A percentile compares a stretch with the other conserved stretches of the same genome.
phyloP scores from a whole-genome alignment of 208 protist genomes.

The Acanthamoeba polyphaga region DNA sequence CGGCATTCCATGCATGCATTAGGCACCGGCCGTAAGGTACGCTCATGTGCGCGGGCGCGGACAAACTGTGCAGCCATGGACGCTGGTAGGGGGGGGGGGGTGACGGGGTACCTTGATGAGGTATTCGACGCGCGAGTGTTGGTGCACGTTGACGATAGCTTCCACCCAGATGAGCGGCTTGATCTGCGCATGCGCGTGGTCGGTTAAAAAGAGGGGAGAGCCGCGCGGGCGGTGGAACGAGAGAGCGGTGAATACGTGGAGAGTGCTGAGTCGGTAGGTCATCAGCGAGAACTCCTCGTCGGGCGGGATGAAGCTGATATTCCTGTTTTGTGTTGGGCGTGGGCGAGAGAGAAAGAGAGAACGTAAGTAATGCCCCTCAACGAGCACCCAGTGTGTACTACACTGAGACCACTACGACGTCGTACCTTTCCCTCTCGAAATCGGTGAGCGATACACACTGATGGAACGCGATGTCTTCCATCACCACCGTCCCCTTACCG shows the following conservation, averaged over 20 bases:
- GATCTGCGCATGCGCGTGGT: slow-evolving; percentile 77
- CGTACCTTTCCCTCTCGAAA: slow-evolving; percentile 93
- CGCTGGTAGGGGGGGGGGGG: too few relatives aligned
- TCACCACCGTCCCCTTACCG: slow-evolving; percentile 90
- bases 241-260: slow-evolving; percentile 21
- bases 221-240: too few relatives aligned
- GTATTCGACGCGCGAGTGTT: slow-evolving; percentile 96
- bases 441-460: slow-evolving; percentile 95
- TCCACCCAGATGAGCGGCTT: slow-evolving; percentile 94
- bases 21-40: too few relatives aligned
- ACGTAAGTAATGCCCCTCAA: neutral
- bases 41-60: too few relatives aligned
- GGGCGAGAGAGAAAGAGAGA: neutral
- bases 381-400: neutral
- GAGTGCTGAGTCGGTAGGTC: slow-evolving; percentile 94
- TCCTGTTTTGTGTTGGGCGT: slow-evolving; percentile 80
- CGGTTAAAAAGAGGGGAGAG: neutral
- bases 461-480: slow-evolving; percentile 97
- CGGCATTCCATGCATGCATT: neutral
- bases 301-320: slow-evolving; percentile 95
- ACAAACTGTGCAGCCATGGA: too few relatives aligned
- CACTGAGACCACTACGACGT: neutral
- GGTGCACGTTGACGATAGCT: slow-evolving; percentile 92
- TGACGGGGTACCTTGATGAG: slow-evolving; percentile 89
- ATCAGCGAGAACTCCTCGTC: slow-evolving; percentile 98